Evolutionary conservation across 2,329 filamentous ascomycete species (phyloP).

Genomic region (Monilinia laxa): DNA sequence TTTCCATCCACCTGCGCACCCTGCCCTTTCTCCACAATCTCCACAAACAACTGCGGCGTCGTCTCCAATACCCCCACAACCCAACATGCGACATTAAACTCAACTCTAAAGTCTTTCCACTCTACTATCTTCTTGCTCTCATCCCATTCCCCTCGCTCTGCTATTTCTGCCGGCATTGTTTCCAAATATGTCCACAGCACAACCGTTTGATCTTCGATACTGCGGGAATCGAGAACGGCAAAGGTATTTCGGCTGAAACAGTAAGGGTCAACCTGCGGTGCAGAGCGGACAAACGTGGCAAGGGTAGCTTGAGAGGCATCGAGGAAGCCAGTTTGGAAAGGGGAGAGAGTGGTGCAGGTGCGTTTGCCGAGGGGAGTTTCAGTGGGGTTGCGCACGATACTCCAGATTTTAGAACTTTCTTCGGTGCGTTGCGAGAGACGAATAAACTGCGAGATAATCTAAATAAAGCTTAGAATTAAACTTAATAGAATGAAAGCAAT

Average conservation of each 20-base stretch:
- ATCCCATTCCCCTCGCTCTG: neutral
- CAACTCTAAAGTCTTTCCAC: slow-evolving; percentile 1
- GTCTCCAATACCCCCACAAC: neutral
- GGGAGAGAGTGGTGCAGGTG: neutral
- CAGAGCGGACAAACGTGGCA: neutral
- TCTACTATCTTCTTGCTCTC: neutral
- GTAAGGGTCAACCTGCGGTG: neutral
- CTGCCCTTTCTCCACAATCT: slow-evolving; percentile 7
- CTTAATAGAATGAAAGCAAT: neutral
- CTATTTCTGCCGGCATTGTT: neutral
- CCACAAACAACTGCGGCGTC: neutral
- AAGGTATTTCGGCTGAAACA: neutral
- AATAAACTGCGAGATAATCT: neutral
- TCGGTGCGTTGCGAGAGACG: neutral
- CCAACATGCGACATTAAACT: slow-evolving; percentile 1
- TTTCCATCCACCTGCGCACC: neutral
- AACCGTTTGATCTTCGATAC: neutral
- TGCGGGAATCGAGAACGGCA: neutral
- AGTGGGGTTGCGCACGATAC: neutral
- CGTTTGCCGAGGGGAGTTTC: neutral
- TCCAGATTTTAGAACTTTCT: slow-evolving; percentile 8
- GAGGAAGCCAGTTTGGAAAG: neutral
- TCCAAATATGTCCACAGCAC: neutral
- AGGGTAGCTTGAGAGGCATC: neutral
- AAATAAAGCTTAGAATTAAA: neutral